Conservation (phyloP, 352 stramenopile genomes). For the Phytopythium vexans region DNA sequence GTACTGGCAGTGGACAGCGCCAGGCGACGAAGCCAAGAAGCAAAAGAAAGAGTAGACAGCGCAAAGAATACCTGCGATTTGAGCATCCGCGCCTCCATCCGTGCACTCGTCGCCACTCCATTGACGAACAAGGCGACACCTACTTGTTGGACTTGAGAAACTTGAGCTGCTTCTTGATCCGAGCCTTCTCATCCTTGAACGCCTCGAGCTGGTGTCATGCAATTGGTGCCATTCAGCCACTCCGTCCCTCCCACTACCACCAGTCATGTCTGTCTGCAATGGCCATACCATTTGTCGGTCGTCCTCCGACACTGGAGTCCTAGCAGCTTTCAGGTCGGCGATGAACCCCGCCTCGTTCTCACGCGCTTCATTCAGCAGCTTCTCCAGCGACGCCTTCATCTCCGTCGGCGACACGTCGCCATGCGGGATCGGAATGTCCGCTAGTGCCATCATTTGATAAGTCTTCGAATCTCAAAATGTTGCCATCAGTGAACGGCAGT, state of each 20-base stretch:
- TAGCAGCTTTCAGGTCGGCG: conserved; percentile 66
- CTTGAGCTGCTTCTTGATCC: conserved; percentile 85
- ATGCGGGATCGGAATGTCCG: conserved; percentile 49
- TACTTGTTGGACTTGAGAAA: conserved; percentile 68
- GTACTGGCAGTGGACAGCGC: conserved; percentile 79
- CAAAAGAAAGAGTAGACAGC: conserved; percentile 35
- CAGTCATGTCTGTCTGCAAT: neutral
- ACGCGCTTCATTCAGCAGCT: conserved; percentile 66
- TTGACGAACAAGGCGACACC: neutral
- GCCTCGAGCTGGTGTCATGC: conserved; percentile 48
- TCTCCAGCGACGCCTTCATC: conserved; percentile 74
- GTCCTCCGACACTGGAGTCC: conserved; percentile 46
- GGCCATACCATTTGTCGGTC: conserved; percentile 75
- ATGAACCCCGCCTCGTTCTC: conserved; percentile 82
- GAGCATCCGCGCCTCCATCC: neutral
- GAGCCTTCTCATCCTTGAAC: conserved; percentile 84
- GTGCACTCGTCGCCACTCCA: no score
- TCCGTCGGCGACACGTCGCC: conserved; percentile 50
- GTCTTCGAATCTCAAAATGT: neutral
- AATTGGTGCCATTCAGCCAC: neutral
- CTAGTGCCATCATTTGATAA: conserved; percentile 8
- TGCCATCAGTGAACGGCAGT: neutral
- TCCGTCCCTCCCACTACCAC: neutral
- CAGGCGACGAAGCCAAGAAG: conserved; percentile 14
- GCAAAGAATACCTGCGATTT: neutral